Base-by-base conservation (phyloP, 805 yeast genomes). In the Blastobotrys peoriensis region DNA sequence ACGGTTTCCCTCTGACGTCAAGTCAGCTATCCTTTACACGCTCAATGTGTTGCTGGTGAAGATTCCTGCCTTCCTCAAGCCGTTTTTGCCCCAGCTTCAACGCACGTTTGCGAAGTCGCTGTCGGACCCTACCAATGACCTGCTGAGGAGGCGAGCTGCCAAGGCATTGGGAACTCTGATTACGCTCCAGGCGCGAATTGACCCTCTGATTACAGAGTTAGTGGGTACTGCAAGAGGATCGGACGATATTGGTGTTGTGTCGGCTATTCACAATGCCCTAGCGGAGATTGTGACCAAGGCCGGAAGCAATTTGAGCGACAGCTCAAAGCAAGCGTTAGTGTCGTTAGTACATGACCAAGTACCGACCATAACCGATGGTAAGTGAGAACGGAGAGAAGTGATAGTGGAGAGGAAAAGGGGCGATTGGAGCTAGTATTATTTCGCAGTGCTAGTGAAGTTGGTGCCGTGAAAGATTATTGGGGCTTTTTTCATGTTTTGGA, bases 71-170 rank as follows among this genome's bases (percentile, higher is more conserved):
- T 86, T 86, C 62, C 73, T 93, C 64, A 78, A 91, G 59, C 98
- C 99, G 13, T 93, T 93, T 63, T 79, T 93, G 65, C 99, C 99
- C 5, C 99, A 93, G 69, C 74, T 93, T 54, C 98, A 93, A 68
- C 78, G 99, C 62, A 93, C 98, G 1, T 93, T 93, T 68, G 95
- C 91, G 35, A 84, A 94, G 61, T 85, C 96, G 2, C 70, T 93
- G 53, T 75, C 86, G 41, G 98, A 93, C 66, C 71, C 84, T 1
- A 58, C 76, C 2, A 84, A 81, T 56, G 94, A 83, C 41, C 65
- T 75, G 5, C 70, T 93, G 57, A 75, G 98, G 53, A 64, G 78
- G 4, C 77, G 95, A 50, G 96, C 98, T 10, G 97, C 95, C 22
- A 75, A 73, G 51, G 97, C 96, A 0, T 69, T 93, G 54, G 96